phyloP scores from a whole-genome alignment of 129 eudicot genomes.

The Arctium lappa region DNA sequence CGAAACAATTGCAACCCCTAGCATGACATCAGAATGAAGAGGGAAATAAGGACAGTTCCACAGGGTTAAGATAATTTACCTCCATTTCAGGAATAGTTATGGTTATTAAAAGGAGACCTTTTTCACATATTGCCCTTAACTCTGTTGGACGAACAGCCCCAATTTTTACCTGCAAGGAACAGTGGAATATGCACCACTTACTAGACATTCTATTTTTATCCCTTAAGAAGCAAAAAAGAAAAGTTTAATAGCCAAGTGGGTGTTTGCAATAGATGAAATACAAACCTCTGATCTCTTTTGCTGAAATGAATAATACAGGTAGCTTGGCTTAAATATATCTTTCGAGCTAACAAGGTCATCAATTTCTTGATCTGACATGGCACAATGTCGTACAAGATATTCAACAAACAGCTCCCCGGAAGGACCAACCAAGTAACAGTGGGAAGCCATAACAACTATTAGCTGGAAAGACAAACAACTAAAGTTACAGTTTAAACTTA shows the following conservation, averaged over 20 bases:
- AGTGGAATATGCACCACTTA: conserved; percentile 1
- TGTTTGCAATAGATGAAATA: conserved; percentile 8
- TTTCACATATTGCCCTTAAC: conserved; percentile 79
- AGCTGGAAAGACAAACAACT: conserved; percentile 48
- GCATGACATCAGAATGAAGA: neutral
- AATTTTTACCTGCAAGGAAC: conserved; percentile 52
- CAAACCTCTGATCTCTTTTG: conserved; percentile 75
- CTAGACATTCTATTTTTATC: neutral
- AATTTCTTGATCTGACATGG: conserved; percentile 69
- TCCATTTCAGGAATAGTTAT: conserved; percentile 98
- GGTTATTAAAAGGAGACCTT: conserved; percentile 89
- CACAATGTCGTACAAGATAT: conserved; percentile 84
- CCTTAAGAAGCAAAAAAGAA: neutral
- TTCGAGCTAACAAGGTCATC: conserved; percentile 45
- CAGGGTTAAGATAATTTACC: conserved; percentile 42
- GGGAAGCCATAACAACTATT: conserved; percentile 98
- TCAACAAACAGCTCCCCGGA: conserved; percentile 91
- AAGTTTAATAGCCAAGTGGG: neutral
- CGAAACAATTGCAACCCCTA: neutral
- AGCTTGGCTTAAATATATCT: conserved; percentile 43
- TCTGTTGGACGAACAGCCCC: conserved; percentile 68
- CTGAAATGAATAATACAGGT: conserved; percentile 56
- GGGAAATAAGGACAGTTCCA: neutral
- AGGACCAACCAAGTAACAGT: conserved; percentile 91
- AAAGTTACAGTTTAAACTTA: conserved; percentile 1